These are phyloP conservation scores for Aspergillus sp. DNA, from an alignment of 2,329 filamentous ascomycete species.

Conservation along the genomic window DNA sequence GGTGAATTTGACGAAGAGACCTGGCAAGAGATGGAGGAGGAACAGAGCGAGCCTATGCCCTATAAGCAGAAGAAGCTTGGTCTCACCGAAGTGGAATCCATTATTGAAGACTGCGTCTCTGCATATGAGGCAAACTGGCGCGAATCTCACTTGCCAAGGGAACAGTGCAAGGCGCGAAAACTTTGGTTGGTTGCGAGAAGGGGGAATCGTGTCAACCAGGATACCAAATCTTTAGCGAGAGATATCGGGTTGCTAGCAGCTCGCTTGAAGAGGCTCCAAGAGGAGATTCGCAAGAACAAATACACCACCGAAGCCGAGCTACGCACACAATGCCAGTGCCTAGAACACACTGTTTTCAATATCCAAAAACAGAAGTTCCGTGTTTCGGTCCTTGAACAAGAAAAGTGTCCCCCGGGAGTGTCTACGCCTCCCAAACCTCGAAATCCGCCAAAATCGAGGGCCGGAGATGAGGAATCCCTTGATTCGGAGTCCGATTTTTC, in stretches of 20 bases:
- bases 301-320: conserved; percentile 58
- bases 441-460: conserved; percentile 3
- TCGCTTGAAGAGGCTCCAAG: conserved; percentile 57
- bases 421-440: conserved; percentile 14
- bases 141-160: conserved; percentile 56
- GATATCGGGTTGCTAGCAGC: conserved; percentile 45
- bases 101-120: conserved; percentile 57
- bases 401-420: conserved; percentile 30
- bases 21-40: conserved; percentile 61
- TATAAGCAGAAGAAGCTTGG: conserved; percentile 37
- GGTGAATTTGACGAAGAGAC: conserved; percentile 60
- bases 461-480: conserved; percentile 35
- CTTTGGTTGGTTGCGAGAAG: conserved; percentile 61
- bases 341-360: conserved; percentile 67
- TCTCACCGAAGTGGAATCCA: conserved; percentile 48
- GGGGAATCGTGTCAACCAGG: conserved; percentile 37
- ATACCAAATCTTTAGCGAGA: conserved; percentile 48
- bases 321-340: conserved; percentile 53
- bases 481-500: conserved; percentile 27
- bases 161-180: conserved; percentile 56
- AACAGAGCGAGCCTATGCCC: conserved; percentile 32
- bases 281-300: conserved; percentile 52
- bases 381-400: conserved; percentile 40
- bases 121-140: conserved; percentile 57
- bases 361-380: conserved; percentile 49